Evolutionary conservation across 2,329 filamentous ascomycete species (phyloP), one percentile per base, ranked within the genome.

Genomic region (Alternaria conjuncta): DNA sequence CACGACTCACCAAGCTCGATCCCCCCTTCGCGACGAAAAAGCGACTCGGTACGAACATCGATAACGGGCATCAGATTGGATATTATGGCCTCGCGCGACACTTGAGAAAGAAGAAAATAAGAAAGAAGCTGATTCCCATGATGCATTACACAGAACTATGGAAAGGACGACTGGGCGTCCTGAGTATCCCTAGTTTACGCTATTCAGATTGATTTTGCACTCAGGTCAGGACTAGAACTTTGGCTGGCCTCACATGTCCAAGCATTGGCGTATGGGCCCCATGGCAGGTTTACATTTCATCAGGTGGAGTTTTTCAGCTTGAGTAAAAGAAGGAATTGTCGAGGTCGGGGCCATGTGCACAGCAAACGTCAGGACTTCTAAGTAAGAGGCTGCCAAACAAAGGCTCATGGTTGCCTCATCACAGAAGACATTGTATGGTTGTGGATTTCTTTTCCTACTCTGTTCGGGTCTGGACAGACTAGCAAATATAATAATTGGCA

Each of bases 61-160:
- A 57, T 59, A 54, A 30, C 28, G 41, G 44, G 44, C 44, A 36
- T 21, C 47, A 59, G 43, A 62, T 49, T 62, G 60, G 55, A 62
- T 62, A 54, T 20, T 30, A 55, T 41, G 25, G 50, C 43, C 30
- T 20, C 4, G 25, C 41, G 44, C 25, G 20, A 44, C 15, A 32
- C 28, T 36, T 10, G 30, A 57, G 45, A 55, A 49, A 51, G 18
- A 18, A 9, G 28, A 20, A 30, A 51, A 44, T 4, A 55, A 18
- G 43, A 44, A 55, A 25, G 50, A 25, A 23, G 36, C 43, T 36
- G 50, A 21, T 25, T 43, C 28, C 28, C 21, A 46, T 41, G 20
- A 60, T 20, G 32, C 57, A 50, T 43, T 20, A 49, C 41, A 49
- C 12, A n/a, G 18, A 54, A 43, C 13, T 30, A 18, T 30, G 32